A percentile compares a stretch with the other conserved stretches of the same genome.
phyloP scores from a whole-genome alignment of 192 early-diverging fungal genomes.

The Glomus cerebriforme region DNA sequence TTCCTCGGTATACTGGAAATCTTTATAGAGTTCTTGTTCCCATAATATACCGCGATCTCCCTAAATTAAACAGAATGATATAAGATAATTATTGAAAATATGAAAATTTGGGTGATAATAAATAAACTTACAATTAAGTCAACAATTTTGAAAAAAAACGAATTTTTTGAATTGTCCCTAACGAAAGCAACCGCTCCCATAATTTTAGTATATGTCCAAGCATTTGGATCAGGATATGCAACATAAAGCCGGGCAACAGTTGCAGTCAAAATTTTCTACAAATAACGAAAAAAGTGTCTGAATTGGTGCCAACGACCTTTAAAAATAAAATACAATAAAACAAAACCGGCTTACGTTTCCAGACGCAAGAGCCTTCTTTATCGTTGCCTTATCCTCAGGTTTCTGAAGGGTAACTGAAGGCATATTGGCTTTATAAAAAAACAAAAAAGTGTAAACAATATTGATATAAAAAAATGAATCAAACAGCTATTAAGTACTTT shows the following conservation, averaged over 20 bases:
- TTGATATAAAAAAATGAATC: too few relatives aligned
- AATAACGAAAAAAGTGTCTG: neutral
- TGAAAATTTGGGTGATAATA: neutral
- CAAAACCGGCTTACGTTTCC: slow-evolving; percentile 49
- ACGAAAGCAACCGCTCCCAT: slow-evolving; percentile 72
- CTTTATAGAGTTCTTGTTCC: slow-evolving; percentile 81
- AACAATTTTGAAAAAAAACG: slow-evolving; percentile 70
- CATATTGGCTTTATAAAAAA: slow-evolving; percentile 42
- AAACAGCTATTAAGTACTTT: too few relatives aligned
- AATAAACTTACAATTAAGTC: slow-evolving; percentile 54
- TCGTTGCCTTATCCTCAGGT: slow-evolving; percentile 65
- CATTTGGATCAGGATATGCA: slow-evolving; percentile 63
- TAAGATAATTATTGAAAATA: slow-evolving; percentile 1
- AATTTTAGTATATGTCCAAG: slow-evolving; percentile 70
- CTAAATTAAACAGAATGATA: slow-evolving; percentile 26
- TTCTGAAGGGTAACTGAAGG: slow-evolving; percentile 62
- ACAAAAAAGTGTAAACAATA: too few relatives aligned
- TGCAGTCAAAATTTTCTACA: slow-evolving; percentile 76
- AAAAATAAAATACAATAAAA: too few relatives aligned
- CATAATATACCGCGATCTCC: slow-evolving; percentile 63
- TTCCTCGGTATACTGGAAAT: slow-evolving; percentile 66
- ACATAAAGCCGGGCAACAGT: slow-evolving; percentile 76
- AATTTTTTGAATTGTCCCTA: slow-evolving; percentile 63
- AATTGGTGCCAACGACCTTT: neutral
- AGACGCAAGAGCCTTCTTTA: slow-evolving; percentile 62